Percentiles rank a stretch among this genome's conserved stretches.
phyloP scores from a whole-genome alignment of 2,329 filamentous ascomycete species.

The Sporothrix euskadiensis region DNA sequence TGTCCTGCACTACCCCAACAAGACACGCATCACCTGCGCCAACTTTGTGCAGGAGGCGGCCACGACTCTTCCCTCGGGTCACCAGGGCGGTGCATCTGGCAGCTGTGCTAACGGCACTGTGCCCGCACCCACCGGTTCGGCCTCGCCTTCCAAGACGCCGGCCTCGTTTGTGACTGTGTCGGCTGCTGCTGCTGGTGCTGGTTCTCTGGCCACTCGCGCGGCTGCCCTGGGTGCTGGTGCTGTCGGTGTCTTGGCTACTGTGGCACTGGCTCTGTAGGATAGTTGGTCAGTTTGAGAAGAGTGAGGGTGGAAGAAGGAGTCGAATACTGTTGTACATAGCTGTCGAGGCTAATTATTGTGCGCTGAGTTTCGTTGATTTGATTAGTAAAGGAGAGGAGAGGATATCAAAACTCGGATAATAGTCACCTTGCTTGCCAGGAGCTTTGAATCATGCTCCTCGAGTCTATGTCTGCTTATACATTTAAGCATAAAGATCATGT shows the following conservation, averaged over 20 bases:
- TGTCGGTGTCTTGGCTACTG: background rate
- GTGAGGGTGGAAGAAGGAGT: background rate
- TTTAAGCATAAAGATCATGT: background rate
- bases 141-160: slow-evolving; percentile 7
- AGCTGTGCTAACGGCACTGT: slow-evolving; percentile 23
- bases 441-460: too few species aligned
- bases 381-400: background rate
- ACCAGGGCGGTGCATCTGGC: slow-evolving; percentile 8
- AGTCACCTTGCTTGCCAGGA: background rate
- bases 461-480: background rate
- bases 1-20: slow-evolving; percentile 64
- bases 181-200: background rate
- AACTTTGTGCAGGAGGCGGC: slow-evolving; percentile 51
- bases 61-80: slow-evolving; percentile 31
- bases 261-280: slow-evolving; percentile 11
- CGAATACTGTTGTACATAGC: background rate
- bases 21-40: slow-evolving; percentile 64
- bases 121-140: slow-evolving; percentile 29
- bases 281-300: background rate
- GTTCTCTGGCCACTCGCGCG: slow-evolving; percentile 7
- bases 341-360: background rate
- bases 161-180: slow-evolving; percentile 1
- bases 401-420: background rate
- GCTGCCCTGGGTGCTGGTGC: slow-evolving; percentile 15
- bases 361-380: background rate